Evolutionary conservation across 805 yeast species (phyloP), one percentile per base, ranked within the genome.

Genomic region (Candida andamanensis): DNA sequence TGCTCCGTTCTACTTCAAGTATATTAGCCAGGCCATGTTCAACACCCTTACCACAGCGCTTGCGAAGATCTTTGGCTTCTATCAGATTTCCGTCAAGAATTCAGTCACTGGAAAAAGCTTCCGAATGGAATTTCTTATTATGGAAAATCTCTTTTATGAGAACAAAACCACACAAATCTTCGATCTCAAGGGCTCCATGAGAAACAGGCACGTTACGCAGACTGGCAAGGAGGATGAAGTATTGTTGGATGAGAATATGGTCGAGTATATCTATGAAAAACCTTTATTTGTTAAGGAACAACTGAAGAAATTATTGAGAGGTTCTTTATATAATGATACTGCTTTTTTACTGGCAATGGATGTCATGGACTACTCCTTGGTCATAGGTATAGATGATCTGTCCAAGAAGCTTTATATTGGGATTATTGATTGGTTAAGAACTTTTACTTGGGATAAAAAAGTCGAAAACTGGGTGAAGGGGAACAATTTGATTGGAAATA

Each of bases 391-490:
- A 24, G 95, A 92, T 51, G 69, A 65, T 28, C 53, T 63, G 9
- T 71, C 74, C 15, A 73, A 73, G 40, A 71, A 72, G 31, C 65
- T 92, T 22, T 86, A 87, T 13, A 95, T 89, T 10, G 99, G 99
- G 3, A 89, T 92, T 24, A 89, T 92, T 39, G 85, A 92, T 56
- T 92, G 94, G 67, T 78, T 92, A 26, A 62, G 99, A 37, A 87
- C 98, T 0, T 92, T 90, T 49, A 92, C 99, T 0, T 92, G 99
- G 99, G 99, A 92, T 50, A 92, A 92, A 58, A 92, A 89, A 57
- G 75, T 92, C 17, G 99, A 92, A 54, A 87, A 95, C 54, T 92
- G 98, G 98, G 98, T 92, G 22, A 92, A 92, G 54, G 98, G 95
- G 35, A 83, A 85, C 47, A 58, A 57, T 35, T 65, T 92, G 22